Percentiles rank a stretch among this genome's conserved stretches.
phyloP scores from a whole-genome alignment of 225 moss, liverwort and hornwort genomes.

The Lunularia cruciata region DNA sequence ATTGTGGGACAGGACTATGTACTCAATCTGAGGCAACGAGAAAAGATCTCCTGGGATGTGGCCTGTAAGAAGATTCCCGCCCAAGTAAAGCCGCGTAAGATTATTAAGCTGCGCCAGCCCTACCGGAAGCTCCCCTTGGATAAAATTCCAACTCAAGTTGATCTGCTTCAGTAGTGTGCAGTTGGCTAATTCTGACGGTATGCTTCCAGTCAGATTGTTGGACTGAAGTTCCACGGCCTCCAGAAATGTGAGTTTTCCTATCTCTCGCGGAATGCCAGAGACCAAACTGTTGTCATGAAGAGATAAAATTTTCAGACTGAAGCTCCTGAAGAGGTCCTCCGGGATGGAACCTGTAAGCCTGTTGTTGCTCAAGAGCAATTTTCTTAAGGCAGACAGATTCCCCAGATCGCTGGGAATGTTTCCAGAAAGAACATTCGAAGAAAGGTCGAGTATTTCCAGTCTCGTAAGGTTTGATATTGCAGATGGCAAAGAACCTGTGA shows the following conservation, averaged over 20 bases:
- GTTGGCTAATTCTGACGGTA: conserved; percentile 27
- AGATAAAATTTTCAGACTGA: neutral
- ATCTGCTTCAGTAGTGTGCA: conserved; percentile 13
- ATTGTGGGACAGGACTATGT: conserved; percentile 1
- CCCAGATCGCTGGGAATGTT: conserved; percentile 19
- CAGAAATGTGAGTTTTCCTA: conserved; percentile 21
- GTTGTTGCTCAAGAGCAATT: conserved; percentile 8
- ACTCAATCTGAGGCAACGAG: conserved; percentile 5
- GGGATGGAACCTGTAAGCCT: conserved; percentile 29
- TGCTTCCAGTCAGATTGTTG: conserved; percentile 30
- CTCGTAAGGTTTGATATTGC: conserved; percentile 16
- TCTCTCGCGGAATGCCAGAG: conserved; percentile 25
- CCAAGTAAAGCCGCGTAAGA: conserved; percentile 14
- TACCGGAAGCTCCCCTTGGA: neutral
- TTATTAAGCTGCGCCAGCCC: neutral
- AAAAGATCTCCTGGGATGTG: conserved; percentile 6
- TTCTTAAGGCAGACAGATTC: conserved; percentile 11
- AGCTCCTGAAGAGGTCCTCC: conserved; percentile 18
- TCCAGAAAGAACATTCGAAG: conserved; percentile 20
- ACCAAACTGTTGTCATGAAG: conserved; percentile 19
- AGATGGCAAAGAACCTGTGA: conserved; percentile 20
- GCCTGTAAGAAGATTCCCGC: conserved; percentile 25
- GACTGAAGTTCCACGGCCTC: neutral
- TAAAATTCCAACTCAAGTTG: neutral
- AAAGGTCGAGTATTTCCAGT: conserved; percentile 18